A percentile compares a stretch with the other conserved stretches of the same genome.
phyloP scores from a whole-genome alignment of 495 filamentous ascomycete species.

The Gamarada debralockiae region DNA sequence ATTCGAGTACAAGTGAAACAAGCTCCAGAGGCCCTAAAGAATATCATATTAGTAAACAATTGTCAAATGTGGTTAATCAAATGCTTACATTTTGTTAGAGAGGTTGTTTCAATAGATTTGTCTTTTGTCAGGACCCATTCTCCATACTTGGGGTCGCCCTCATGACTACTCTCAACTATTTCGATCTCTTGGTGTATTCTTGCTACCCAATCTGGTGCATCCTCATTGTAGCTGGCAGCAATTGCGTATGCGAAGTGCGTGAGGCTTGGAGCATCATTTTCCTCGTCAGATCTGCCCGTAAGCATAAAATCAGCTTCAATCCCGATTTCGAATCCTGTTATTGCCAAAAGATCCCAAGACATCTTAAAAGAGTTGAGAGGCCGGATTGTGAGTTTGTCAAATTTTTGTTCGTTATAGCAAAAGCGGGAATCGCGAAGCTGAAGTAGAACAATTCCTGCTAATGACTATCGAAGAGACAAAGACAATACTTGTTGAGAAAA shows the following conservation, averaged over 20 bases:
- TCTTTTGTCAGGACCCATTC: slow-evolving; percentile 1
- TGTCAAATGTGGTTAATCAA: background rate
- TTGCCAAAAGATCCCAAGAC: background rate
- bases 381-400: too few relatives aligned
- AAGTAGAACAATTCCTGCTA: too few relatives aligned
- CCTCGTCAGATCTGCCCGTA: background rate
- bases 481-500: too few relatives aligned
- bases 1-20: background rate
- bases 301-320: background rate
- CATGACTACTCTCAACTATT: background rate
- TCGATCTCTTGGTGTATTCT: slow-evolving; percentile 2
- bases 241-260: slow-evolving; percentile 1
- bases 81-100: background rate
- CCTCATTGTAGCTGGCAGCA: slow-evolving; percentile 2
- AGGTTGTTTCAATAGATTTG: background rate
- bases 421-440: too few relatives aligned
- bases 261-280: background rate
- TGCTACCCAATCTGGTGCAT: slow-evolving; percentile 1
- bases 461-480: too few relatives aligned
- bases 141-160: background rate
- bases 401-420: too few relatives aligned
- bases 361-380: slow-evolving; percentile 1
- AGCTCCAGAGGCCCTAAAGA: background rate
- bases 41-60: background rate
- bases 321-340: background rate